Evolutionary conservation across 176 grass and related monocot genomes (phyloP).

Genomic region (Hordeum vulgare): DNA sequence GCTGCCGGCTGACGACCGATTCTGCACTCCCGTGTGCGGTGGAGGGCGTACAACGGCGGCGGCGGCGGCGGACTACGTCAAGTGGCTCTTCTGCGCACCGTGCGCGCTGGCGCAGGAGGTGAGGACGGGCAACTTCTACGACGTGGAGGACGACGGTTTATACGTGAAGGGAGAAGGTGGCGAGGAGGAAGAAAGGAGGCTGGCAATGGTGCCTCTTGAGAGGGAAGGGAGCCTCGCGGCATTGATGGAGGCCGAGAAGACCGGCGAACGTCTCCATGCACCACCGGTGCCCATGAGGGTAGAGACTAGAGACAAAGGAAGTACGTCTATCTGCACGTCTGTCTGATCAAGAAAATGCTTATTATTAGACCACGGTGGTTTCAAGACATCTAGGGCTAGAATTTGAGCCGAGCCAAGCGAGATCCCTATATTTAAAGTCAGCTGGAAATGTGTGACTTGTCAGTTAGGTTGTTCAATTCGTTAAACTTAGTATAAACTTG

Average conservation of each 20-base stretch:
- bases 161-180: background rate
- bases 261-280: background rate
- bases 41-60: background rate
- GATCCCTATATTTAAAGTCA: no score
- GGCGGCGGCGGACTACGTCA: slow-evolving; percentile 26
- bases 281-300: slow-evolving; percentile 3
- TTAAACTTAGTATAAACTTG: no score
- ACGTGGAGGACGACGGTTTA: slow-evolving; percentile 28
- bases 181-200: background rate
- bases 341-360: no score
- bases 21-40: background rate
- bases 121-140: slow-evolving; percentile 52
- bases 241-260: background rate
- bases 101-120: slow-evolving; percentile 73
- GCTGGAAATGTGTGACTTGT: no score
- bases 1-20: slow-evolving; percentile 17
- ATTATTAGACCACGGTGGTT: no score
- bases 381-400: no score
- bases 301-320: background rate
- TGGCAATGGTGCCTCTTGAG: slow-evolving; percentile 24
- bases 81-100: slow-evolving; percentile 41
- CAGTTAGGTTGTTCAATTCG: no score
- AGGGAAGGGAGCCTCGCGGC: slow-evolving; percentile 29
- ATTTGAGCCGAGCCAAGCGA: no score
- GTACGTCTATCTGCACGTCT: no score